These are phyloP conservation scores for Penicillium sp. DNA, from an alignment of 2,329 filamentous ascomycete species.

Conservation along the genomic window DNA sequence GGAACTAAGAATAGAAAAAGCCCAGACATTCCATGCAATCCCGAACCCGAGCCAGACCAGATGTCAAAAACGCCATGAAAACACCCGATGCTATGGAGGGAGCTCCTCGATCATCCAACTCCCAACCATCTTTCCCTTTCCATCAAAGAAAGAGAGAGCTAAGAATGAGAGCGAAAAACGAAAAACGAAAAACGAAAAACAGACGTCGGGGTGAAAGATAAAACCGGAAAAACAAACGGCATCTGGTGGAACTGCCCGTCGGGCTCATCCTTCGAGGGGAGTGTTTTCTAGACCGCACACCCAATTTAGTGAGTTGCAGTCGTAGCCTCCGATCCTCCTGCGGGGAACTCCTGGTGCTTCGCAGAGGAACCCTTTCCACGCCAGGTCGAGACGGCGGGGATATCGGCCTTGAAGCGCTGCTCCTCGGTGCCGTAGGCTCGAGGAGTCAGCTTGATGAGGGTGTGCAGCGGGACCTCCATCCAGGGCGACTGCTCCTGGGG, in stretches of 20 bases:
- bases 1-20: neutral
- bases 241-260: neutral
- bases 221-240: neutral
- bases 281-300: neutral
- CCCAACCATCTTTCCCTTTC: neutral
- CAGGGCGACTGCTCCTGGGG: constrained; percentile 90
- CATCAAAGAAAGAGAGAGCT: neutral
- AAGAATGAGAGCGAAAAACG: neutral
- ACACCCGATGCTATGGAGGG: constrained; percentile 10
- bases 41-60: constrained; percentile 11
- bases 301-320: neutral
- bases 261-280: neutral
- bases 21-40: constrained; percentile 10
- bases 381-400: constrained; percentile 95
- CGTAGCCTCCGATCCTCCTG: constrained; percentile 20
- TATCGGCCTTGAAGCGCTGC: constrained; percentile 82
- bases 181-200: neutral
- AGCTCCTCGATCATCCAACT: neutral
- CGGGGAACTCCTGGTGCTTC: constrained; percentile 67
- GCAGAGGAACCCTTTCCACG: constrained; percentile 89
- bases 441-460: constrained; percentile 92
- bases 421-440: constrained; percentile 92
- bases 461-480: constrained; percentile 98
- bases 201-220: neutral
- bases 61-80: constrained; percentile 11